Percentiles rank a stretch among this genome's conserved stretches.
These are phyloP conservation scores for Epichloe amarillans DNA, from an alignment of 2,329 filamentous ascomycete genomes.

Conservation along the genomic window DNA sequence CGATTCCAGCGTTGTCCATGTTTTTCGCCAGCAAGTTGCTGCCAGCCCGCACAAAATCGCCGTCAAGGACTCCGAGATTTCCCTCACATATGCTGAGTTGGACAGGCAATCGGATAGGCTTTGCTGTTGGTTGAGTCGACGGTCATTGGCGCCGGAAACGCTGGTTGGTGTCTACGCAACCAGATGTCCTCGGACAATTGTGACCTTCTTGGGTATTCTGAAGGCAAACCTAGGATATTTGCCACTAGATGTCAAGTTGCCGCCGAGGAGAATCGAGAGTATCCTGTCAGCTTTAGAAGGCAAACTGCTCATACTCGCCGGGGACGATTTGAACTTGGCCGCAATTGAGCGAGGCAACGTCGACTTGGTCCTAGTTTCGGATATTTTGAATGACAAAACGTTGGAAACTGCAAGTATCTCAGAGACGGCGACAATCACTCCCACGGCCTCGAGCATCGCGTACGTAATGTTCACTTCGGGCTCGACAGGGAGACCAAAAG, in stretches of 20 bases:
- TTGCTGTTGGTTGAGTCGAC: constrained; percentile 7
- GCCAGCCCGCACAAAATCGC: constrained; percentile 7
- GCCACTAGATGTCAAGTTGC: constrained; percentile 11
- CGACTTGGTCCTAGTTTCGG: constrained; percentile 5
- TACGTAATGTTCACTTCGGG: constrained; percentile 14
- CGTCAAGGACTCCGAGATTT: constrained; percentile 7
- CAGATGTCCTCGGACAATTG: constrained; percentile 10
- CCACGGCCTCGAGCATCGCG: not conserved
- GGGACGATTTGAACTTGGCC: constrained; percentile 1
- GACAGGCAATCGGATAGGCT: constrained; percentile 9
- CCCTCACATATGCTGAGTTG: constrained; percentile 11
- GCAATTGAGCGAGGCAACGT: not conserved
- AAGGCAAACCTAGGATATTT: constrained; percentile 14
- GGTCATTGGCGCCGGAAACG: constrained; percentile 5
- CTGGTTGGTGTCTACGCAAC: constrained; percentile 10
- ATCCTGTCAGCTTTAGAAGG: constrained; percentile 8
- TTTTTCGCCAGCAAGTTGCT: constrained; percentile 12
- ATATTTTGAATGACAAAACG: constrained; percentile 3
- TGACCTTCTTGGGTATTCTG: constrained; percentile 13
- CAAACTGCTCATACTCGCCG: constrained; percentile 8
- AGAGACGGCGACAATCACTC: not conserved
- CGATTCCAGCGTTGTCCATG: constrained; percentile 11
- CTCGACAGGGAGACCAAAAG: constrained; percentile 13
- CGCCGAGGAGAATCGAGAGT: constrained; percentile 7
- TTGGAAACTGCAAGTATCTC: not conserved